These are phyloP conservation scores for Lentinula sp. DNA, from an alignment of 768 basidiomycete genomes.

Conservation along the genomic window DNA sequence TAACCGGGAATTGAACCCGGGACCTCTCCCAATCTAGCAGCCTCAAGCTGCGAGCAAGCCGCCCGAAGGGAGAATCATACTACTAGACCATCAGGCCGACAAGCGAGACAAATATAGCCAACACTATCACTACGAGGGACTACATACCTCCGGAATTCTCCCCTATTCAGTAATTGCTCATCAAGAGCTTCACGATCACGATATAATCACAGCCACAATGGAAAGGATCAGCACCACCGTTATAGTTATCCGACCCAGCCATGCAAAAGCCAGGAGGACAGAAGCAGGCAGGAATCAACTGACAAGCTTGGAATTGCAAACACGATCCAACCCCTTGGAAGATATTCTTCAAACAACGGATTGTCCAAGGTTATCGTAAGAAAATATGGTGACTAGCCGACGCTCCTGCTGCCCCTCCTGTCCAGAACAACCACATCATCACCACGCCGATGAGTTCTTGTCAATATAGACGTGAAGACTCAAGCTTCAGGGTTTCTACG, in stretches of 20 bases:
- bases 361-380: background rate
- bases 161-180: background rate
- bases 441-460: no score
- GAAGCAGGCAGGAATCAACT: background rate
- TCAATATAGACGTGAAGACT: no score
- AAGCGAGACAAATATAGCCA: accelerated
- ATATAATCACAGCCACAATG: background rate
- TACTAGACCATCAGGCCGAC: constrained; percentile 20
- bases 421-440: no score
- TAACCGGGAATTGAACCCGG: constrained; percentile 19
- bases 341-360: background rate
- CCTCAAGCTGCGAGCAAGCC: background rate
- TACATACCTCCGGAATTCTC: no score
- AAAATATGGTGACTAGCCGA: background rate
- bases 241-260: background rate
- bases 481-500: no score
- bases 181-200: background rate
- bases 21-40: constrained; percentile 14
- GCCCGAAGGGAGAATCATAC: constrained; percentile 19
- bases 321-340: background rate
- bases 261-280: background rate
- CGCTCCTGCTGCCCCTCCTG: background rate
- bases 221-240: background rate
- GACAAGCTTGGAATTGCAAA: background rate
- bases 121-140: background rate